phyloP scores from a whole-genome alignment of 129 eudicot species.

The Mikania micrantha region DNA sequence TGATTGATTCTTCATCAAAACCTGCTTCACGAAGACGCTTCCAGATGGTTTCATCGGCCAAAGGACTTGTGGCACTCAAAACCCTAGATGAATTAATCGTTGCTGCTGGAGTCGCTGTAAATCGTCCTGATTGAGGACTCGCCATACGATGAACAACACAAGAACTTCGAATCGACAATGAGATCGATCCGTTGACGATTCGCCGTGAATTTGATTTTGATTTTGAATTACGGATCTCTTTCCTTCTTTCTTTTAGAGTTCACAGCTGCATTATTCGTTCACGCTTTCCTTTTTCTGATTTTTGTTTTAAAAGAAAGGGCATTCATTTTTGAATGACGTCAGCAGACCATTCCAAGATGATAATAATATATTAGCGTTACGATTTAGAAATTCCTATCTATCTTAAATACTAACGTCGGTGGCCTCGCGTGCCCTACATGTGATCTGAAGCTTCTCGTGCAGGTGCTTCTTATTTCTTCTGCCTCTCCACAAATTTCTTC shows the following conservation, averaged over 20 bases:
- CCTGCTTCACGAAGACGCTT: conserved; percentile 87
- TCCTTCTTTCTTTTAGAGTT: conserved; percentile 2
- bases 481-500: too few species aligned
- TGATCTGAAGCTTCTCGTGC: too few species aligned
- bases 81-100: conserved; percentile 58
- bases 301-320: background rate
- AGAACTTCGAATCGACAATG: background rate
- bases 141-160: conserved; percentile 30
- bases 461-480: too few species aligned
- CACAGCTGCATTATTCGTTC: conserved; percentile 12
- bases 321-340: conserved; percentile 5
- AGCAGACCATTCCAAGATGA: background rate
- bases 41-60: conserved; percentile 79
- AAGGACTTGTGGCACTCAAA: conserved; percentile 41
- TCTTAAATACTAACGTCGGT: too few species aligned
- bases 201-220: conserved; percentile 5
- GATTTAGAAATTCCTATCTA: too few species aligned
- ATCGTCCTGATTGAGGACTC: conserved; percentile 45
- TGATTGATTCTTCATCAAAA: conserved; percentile 79
- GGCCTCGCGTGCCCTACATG: too few species aligned
- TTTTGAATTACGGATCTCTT: conserved; percentile 9
- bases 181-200: conserved; percentile 18
- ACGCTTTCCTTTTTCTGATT: background rate
- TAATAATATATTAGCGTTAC: too few species aligned
- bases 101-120: conserved; percentile 33